Evolutionary conservation across 23 red algal genomes (phyloP).

Genomic region (Gracilaria caudata): DNA sequence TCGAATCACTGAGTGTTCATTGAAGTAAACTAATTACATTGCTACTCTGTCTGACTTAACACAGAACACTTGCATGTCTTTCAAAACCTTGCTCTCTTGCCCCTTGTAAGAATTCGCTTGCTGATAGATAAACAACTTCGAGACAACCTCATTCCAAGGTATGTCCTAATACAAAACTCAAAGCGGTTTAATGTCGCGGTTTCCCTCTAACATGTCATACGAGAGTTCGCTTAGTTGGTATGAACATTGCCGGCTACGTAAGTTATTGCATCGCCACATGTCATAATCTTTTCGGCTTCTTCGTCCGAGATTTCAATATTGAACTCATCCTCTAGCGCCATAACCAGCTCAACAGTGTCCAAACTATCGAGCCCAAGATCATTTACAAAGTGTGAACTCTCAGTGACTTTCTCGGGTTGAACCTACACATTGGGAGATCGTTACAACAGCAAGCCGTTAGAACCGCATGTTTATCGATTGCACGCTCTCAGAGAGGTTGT

Average conservation of each 20-base stretch:
- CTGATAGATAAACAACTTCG: not conserved
- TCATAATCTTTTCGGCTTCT: constrained; percentile 95
- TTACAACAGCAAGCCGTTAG: not conserved
- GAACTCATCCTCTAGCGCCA: constrained; percentile 99
- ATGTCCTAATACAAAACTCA: not conserved
- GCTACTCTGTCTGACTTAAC: not conserved
- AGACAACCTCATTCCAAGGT: not conserved
- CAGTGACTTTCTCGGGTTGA: constrained; percentile 92
- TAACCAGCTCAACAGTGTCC: constrained; percentile 96
- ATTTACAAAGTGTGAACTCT: constrained; percentile 86
- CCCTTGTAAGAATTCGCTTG: not conserved
- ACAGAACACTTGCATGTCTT: not conserved
- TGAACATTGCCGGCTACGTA: constrained; percentile 83
- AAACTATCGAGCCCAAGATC: constrained; percentile 94
- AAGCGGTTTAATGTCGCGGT: not conserved
- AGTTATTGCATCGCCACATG: constrained; percentile 80
- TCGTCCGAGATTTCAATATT: constrained; percentile 96
- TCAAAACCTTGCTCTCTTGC: not conserved
- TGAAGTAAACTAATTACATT: constrained; percentile 27
- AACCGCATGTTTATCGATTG: not conserved
- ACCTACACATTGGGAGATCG: constrained; percentile 41
- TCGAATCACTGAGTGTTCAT: constrained; percentile 18
- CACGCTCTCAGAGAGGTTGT: not conserved
- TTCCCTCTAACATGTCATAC: not conserved
- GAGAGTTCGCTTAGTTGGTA: constrained; percentile 57